A percentile compares a stretch with the other conserved stretches of the same genome.
Evolutionary conservation across 306 rosid species (phyloP).

Genomic region (Castanea mollissima): DNA sequence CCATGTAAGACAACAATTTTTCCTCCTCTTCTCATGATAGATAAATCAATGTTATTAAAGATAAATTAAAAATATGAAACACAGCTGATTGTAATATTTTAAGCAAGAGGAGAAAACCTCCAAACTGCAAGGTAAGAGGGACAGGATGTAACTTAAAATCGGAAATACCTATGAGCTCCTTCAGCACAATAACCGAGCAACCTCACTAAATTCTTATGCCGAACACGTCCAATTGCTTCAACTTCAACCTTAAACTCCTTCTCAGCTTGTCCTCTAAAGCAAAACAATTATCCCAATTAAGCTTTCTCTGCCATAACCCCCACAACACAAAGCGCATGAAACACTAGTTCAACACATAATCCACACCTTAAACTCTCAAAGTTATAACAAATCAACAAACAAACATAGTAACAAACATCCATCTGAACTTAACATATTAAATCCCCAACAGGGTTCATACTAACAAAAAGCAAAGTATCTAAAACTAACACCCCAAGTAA

Average conservation of each 20-base stretch:
- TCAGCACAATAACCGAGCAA: slow-evolving; percentile 66
- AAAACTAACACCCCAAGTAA: too few species aligned
- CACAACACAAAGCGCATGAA: background rate
- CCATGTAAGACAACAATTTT: background rate
- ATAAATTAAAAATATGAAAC: background rate
- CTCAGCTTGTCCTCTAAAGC: slow-evolving; percentile 63
- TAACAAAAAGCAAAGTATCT: too few species aligned
- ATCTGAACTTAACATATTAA: too few species aligned
- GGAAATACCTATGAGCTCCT: slow-evolving; percentile 55
- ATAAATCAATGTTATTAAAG: background rate
- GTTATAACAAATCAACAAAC: too few species aligned
- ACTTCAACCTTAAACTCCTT: slow-evolving; percentile 69
- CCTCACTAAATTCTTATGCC: slow-evolving; percentile 66
- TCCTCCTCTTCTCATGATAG: background rate
- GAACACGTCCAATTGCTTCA: slow-evolving; percentile 69
- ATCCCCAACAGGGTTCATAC: too few species aligned
- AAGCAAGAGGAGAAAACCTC: too few species aligned
- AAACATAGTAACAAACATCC: too few species aligned
- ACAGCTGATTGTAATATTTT: background rate
- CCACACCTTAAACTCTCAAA: background rate
- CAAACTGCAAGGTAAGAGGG: background rate
- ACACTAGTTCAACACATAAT: background rate
- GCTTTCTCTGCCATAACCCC: slow-evolving; percentile 2
- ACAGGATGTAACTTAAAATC: background rate
- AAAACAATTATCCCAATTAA: background rate